Evolutionary conservation across 768 basidiomycete genomes (phyloP), one percentile per base, ranked within the genome.

Genomic region (Russula dissimulans): DNA sequence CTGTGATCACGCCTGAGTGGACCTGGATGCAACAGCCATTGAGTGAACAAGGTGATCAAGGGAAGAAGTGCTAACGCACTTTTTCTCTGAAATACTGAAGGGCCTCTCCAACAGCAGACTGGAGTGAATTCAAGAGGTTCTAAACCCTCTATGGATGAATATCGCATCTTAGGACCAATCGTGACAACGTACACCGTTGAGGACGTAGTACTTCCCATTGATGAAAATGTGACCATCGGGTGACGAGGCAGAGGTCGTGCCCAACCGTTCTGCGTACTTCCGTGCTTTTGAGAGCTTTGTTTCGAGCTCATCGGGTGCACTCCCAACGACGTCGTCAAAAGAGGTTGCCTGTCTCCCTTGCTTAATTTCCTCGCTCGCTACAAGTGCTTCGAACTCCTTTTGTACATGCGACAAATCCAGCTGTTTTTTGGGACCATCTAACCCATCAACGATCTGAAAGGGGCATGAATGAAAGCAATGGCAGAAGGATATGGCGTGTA

Each of bases 21-120:
- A 90, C 70, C 87, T 72, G 57, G 18, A 15, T 9, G 15, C 44
- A 42, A 58, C 3, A 59, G 7, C 29, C 18, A 9, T 17, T 17
- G 49, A 18, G 12, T 22, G 62, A 42, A 57, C 60, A 56, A 47
- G n/a, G 54, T 41, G 4, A 31, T 32, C 1, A 29, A 17, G 32
- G 6, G 14, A 53, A 26, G 32, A 47, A 31, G 54, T 14, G 9
- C 1, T 10, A 32, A 69, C 76, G n/a, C 45, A 85, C 91, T 78
- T 83, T 75, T 69, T 89, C 85, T 70, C 90, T 89, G 6, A 94
- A 68, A 67, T 84, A 82, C 61, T 83, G 81, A 58, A 89, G 67
- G 66, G 89, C 87, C 15, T 72, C 69, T 3, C 69, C 72, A 29
- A 84, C 69, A 65, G 89, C 88, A 0, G 64, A 70, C 67, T 90